Evolutionary conservation across 2,329 filamentous ascomycete genomes (phyloP), one percentile per base, ranked within the genome.

Genomic region (Cercospora sesami): DNA sequence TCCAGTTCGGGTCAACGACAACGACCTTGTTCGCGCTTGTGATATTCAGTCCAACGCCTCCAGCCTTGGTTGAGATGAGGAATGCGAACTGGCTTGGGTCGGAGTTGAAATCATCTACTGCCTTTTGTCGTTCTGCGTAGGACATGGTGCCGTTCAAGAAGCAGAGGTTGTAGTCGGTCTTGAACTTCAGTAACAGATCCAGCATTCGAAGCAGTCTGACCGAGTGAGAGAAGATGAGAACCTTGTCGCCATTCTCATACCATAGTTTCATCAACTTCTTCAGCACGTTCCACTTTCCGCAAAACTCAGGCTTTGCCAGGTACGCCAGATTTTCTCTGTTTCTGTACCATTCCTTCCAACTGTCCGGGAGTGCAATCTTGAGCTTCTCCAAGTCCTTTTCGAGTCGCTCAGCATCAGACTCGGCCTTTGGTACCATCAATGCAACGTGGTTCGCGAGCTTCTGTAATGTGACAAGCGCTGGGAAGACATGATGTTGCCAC

Each of bases 1-100:
- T 99, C 95, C 95, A 99, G 75, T 98, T 95, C 0, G 95, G 95
- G 77, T 98, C 95, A 59, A 98, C 89, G 39, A 99, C 92, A 48
- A 99, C 94, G 0, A 99, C 95, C 80, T 98, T 98, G 81, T 99
- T 99, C 1, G 95, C 95, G 1, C 93, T 95, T 0, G 94, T 97
- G 76, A 99, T 98, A 77, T 99, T 99, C 30, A 99, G 84, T 0
- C 95, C 95, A 0, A 97, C 91, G 4, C 95, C 95, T 26, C 95
- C 95, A 2, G 95, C 94, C 76, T 91, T 92, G 6, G 95, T 97
- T 23, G 92, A 96, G 75, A 99, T 97, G 21, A 99, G 84, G 74
- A 99, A 99, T 5, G 97, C 93, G 75, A 99, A 99, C 75, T 95
- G 92, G 4, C 84, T 85, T 0, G 93, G 88, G 75, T 97, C 90